Evolutionary conservation across 2,329 filamentous ascomycete species (phyloP).

Genomic region (Scleromitrula shiraiana): DNA sequence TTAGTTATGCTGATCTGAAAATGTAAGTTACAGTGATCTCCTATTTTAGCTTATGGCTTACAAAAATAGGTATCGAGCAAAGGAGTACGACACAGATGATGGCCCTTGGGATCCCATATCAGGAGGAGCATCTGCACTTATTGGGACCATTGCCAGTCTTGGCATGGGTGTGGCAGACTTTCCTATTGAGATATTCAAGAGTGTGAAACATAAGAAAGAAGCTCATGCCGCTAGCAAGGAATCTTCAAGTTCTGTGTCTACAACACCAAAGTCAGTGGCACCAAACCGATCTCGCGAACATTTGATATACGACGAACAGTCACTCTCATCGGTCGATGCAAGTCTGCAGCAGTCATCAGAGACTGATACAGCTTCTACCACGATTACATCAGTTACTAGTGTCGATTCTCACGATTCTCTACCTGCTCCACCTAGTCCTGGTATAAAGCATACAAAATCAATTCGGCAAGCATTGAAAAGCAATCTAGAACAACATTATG

Average conservation of each 20-base stretch:
- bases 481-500: constrained; percentile 12
- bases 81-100: constrained; percentile 69
- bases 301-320: constrained; percentile 9
- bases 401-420: constrained; percentile 12
- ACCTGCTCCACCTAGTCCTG: background rate
- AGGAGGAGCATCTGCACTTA: constrained; percentile 65
- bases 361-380: constrained; percentile 12
- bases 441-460: constrained; percentile 17
- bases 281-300: constrained; percentile 13
- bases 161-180: constrained; percentile 76
- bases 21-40: constrained; percentile 43
- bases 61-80: constrained; percentile 37
- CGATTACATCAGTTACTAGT: constrained; percentile 19
- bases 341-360: constrained; percentile 9
- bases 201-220: constrained; percentile 20
- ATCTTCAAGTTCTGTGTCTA: constrained; percentile 8
- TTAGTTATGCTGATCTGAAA: constrained; percentile 66
- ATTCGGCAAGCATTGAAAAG: constrained; percentile 28
- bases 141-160: constrained; percentile 77
- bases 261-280: constrained; percentile 12
- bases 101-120: constrained; percentile 74
- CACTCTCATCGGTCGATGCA: constrained; percentile 2
- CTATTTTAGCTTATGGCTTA: constrained; percentile 2
- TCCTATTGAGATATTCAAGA: constrained; percentile 48
- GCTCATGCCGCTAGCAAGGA: constrained; percentile 11